Evolutionary conservation across 2,329 filamentous ascomycete genomes (phyloP).

Genomic region (Fusarium begoniae): DNA sequence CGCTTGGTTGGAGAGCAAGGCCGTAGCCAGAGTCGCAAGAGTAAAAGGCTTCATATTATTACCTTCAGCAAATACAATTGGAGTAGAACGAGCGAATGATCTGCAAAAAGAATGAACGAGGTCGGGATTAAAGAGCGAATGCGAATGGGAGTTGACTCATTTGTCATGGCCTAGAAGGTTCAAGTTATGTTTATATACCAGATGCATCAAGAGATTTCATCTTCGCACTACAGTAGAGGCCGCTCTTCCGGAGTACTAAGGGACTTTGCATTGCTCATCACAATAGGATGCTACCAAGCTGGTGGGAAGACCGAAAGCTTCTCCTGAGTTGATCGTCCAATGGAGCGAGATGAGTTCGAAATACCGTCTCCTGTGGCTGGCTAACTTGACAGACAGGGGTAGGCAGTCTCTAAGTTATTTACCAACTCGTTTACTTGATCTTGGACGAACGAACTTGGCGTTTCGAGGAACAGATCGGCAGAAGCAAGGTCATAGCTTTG

Average conservation of each 20-base stretch:
- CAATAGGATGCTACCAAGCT: neutral
- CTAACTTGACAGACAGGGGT: neutral
- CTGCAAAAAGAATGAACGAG: neutral
- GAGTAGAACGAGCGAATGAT: conserved; percentile 6
- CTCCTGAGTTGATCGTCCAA: conserved; percentile 11
- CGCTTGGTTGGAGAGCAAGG: conserved; percentile 19
- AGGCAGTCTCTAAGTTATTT: neutral
- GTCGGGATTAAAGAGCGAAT: conserved; percentile 15
- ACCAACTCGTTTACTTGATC: neutral
- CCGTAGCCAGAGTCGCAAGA: conserved; percentile 8
- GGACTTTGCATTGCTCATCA: neutral
- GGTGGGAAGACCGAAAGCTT: neutral
- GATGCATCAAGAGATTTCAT: neutral
- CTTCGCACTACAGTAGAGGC: neutral
- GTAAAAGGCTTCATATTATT: conserved; percentile 25
- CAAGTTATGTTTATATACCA: conserved; percentile 12
- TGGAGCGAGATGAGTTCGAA: conserved; percentile 25
- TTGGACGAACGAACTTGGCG: neutral
- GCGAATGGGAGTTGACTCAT: conserved; percentile 21
- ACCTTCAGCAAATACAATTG: neutral
- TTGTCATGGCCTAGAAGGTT: conserved; percentile 17
- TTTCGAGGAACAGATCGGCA: neutral
- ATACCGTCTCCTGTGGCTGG: conserved; percentile 2
- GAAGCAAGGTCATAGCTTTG: neutral
- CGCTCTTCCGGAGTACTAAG: neutral